Base-by-base conservation (phyloP, 257 asterid genomes). In the Solanum chiquidenum region DNA sequence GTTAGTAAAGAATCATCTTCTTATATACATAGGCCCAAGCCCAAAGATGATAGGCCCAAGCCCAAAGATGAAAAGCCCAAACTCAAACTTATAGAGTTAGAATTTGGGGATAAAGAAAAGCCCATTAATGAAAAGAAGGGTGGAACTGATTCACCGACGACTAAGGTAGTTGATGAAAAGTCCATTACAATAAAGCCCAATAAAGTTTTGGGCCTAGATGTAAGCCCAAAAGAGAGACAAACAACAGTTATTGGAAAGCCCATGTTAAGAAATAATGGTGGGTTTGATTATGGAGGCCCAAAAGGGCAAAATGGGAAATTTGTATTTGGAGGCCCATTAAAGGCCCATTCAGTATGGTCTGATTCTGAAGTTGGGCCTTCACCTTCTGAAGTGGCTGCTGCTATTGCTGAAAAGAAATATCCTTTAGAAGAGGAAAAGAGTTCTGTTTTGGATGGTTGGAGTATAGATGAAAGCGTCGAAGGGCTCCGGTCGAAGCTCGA, bases 311-410 rank as follows among this genome's bases (percentile, higher is more conserved):
- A 82, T 29, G 89, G 91, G 14, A 92, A 92, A 88, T 88, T 75
- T 74, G 91, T 88, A 18, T 49, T 49, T 40, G 92, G 92, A 6
- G 93, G 90, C 0, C 94, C 91, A 31, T 33, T 14, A 35, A 95
- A 94, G 82, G 93, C 95, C 0, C 86, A 87, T 27, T 91, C 96
- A 1, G 25, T 90, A 0, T 91, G 90, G 93, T 93, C 98, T 0
- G 98, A 94, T 40, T 95, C 98, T 0, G 99, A 96, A 85, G 95
- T 96, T 44, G 98, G 99, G 0, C 98, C 98, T 0, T 94, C 98
- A 12, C 98, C 98, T 0, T 95, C 99, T 1, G 99, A 96, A 92
- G 98, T 95, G 86, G 99, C 99, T 6, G 94, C 93, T 0, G 94
- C 91, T 1, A 40, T 92, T 84, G 94, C 91, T 37, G 93, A 94